A percentile compares a stretch with the other conserved stretches of the same genome.
Evolutionary conservation across 139 green algal genomes (phyloP).

Genomic region (Chlorella sp.): DNA sequence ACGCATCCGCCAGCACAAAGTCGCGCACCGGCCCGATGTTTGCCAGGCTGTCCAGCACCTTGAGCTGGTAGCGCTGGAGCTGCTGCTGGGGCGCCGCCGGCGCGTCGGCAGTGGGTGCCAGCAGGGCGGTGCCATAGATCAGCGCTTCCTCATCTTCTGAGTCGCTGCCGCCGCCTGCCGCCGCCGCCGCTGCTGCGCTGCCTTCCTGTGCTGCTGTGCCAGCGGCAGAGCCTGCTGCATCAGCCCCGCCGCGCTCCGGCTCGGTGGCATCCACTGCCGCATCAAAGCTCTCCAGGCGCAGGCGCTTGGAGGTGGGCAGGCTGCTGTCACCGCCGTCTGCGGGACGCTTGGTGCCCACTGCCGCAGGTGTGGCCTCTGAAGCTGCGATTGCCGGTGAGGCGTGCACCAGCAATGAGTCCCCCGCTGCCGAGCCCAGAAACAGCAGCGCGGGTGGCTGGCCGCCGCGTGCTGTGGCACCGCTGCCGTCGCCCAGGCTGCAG

Average conservation of each 20-base stretch:
- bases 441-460: constrained; percentile 50
- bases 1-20: constrained; percentile 31
- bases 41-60: constrained; percentile 72
- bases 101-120: not conserved
- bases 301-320: constrained; percentile 1
- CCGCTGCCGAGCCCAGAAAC: constrained; percentile 86
- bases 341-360: not conserved
- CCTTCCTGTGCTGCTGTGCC: not conserved
- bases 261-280: constrained; percentile 3
- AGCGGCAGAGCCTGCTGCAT: not conserved
- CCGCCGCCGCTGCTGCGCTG: constrained; percentile 1
- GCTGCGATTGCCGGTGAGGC: not conserved
- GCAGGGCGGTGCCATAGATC: constrained; percentile 30
- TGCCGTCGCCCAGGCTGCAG: constrained; percentile 35
- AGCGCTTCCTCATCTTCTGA: constrained; percentile 47
- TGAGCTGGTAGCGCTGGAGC: constrained; percentile 43
- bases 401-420: constrained; percentile 87
- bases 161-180: not conserved
- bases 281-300: constrained; percentile 34
- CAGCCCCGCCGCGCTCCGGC: not conserved
- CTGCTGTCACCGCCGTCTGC: constrained; percentile 17
- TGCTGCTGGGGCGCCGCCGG: not conserved
- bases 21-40: constrained; percentile 74
- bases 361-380: not conserved
- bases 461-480: not conserved